phyloP scores from a whole-genome alignment of 2,329 filamentous ascomycete genomes.

The Sclerotinia spermophila region DNA sequence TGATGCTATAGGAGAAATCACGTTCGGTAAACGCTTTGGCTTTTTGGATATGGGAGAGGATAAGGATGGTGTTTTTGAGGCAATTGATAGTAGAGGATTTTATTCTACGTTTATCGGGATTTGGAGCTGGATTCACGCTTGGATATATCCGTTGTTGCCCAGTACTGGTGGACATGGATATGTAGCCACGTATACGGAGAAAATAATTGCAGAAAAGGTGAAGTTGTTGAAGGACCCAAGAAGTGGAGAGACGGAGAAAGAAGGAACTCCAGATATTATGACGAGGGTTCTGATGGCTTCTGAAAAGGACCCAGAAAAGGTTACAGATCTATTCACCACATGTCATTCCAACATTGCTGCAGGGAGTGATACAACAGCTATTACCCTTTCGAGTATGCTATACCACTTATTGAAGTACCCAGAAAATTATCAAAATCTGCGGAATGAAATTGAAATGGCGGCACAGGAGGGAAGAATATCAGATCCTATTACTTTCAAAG shows the following conservation, averaged over 20 bases:
- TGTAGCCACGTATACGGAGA: constrained; percentile 23
- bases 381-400: constrained; percentile 45
- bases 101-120: constrained; percentile 44
- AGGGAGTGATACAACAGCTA: constrained; percentile 47
- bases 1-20: constrained; percentile 51
- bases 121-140: constrained; percentile 41
- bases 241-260: constrained; percentile 7
- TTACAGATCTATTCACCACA: constrained; percentile 35
- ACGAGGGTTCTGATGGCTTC: constrained; percentile 43
- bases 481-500: constrained; percentile 40
- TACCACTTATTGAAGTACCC: constrained; percentile 44
- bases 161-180: constrained; percentile 25
- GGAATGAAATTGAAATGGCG: constrained; percentile 37
- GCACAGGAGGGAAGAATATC: constrained; percentile 26
- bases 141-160: constrained; percentile 35
- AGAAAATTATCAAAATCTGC: constrained; percentile 27
- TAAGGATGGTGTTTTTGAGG: constrained; percentile 42
- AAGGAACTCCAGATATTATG: constrained; percentile 39
- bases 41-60: constrained; percentile 48
- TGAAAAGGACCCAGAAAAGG: constrained; percentile 35
- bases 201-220: constrained; percentile 25
- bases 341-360: constrained; percentile 34
- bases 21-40: constrained; percentile 41
- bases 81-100: constrained; percentile 37
- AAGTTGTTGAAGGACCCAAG: constrained; percentile 22